Percentiles rank a stretch among this genome's conserved stretches.
Conservation (phyloP, 768 basidiomycete genomes). For the Boletus fagicola region DNA sequence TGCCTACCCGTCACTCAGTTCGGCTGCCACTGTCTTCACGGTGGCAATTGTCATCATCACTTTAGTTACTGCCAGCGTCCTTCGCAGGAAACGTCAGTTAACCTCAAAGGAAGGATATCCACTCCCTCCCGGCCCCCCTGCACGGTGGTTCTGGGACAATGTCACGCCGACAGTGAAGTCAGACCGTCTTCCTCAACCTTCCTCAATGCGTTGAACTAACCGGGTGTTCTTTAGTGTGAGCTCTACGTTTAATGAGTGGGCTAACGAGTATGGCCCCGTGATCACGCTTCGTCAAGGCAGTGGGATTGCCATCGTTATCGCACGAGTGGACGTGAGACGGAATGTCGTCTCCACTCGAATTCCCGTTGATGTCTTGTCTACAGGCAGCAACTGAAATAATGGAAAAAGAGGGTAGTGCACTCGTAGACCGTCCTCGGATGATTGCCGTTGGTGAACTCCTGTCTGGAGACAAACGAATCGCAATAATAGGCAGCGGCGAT, state of each 20-base stretch:
- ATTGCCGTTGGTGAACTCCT: conserved; percentile 56
- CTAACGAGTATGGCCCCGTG: conserved; percentile 56
- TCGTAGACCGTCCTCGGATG: conserved; percentile 49
- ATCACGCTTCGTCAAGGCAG: conserved; percentile 52
- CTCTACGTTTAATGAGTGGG: conserved; percentile 48
- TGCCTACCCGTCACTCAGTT: neutral
- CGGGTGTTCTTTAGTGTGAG: conserved; percentile 10
- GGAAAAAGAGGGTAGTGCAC: conserved; percentile 55
- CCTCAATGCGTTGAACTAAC: neutral
- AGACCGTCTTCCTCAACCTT: neutral
- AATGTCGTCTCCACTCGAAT: neutral
- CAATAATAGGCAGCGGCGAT: conserved; percentile 44
- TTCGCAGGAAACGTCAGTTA: neutral
- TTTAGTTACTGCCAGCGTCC: neutral
- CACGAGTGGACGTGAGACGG: conserved; percentile 17
- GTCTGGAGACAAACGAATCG: conserved; percentile 52
- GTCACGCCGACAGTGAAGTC: conserved; percentile 11
- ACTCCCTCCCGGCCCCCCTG: neutral
- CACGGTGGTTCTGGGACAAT: conserved; percentile 11
- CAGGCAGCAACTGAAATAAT: conserved; percentile 58
- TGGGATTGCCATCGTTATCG: conserved; percentile 18
- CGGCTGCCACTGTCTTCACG: neutral
- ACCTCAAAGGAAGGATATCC: conserved; percentile 5
- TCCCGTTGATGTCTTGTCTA: neutral
- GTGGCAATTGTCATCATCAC: neutral